Evolutionary conservation across 495 filamentous ascomycete genomes (phyloP).

Genomic region (Tirmania nivea): DNA sequence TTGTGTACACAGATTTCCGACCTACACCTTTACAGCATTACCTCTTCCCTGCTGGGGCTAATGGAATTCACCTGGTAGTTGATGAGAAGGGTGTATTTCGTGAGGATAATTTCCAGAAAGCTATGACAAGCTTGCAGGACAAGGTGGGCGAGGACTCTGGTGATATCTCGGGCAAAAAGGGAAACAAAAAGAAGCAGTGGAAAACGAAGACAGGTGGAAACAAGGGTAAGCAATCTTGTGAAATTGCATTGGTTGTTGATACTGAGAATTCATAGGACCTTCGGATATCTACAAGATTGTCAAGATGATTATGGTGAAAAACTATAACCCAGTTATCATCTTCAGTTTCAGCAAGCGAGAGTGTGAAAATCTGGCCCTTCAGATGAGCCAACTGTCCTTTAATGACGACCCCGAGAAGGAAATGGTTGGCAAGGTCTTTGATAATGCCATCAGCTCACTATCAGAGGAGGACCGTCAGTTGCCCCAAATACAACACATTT

Average conservation of each 20-base stretch:
- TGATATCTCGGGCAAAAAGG: slow-evolving; percentile 53
- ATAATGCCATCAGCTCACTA: slow-evolving; percentile 68
- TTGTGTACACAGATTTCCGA: slow-evolving; percentile 95
- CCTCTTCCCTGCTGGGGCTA: slow-evolving; percentile 82
- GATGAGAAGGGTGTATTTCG: slow-evolving; percentile 90
- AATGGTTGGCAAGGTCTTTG: slow-evolving; percentile 85
- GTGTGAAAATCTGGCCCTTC: slow-evolving; percentile 66
- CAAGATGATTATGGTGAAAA: slow-evolving; percentile 93
- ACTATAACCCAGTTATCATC: slow-evolving; percentile 90
- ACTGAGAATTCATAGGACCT: slow-evolving; percentile 24
- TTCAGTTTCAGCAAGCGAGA: slow-evolving; percentile 98
- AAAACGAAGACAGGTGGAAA: slow-evolving; percentile 69
- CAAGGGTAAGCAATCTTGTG: slow-evolving; percentile 21
- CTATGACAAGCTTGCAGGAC: slow-evolving; percentile 73
- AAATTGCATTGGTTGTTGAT: background rate
- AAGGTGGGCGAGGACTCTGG: slow-evolving; percentile 67
- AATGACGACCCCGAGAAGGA: slow-evolving; percentile 90
- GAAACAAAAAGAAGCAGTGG: slow-evolving; percentile 78
- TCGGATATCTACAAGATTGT: slow-evolving; percentile 93
- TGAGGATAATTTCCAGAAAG: slow-evolving; percentile 90
- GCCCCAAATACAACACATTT: slow-evolving; percentile 74
- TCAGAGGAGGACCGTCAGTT: slow-evolving; percentile 76
- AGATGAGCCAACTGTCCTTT: slow-evolving; percentile 73
- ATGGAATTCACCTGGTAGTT: slow-evolving; percentile 84
- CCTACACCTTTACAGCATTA: slow-evolving; percentile 94